These are phyloP conservation scores for Chaetothyriales sp. DNA, from an alignment of 2,329 filamentous ascomycete species.

Conservation along the genomic window DNA sequence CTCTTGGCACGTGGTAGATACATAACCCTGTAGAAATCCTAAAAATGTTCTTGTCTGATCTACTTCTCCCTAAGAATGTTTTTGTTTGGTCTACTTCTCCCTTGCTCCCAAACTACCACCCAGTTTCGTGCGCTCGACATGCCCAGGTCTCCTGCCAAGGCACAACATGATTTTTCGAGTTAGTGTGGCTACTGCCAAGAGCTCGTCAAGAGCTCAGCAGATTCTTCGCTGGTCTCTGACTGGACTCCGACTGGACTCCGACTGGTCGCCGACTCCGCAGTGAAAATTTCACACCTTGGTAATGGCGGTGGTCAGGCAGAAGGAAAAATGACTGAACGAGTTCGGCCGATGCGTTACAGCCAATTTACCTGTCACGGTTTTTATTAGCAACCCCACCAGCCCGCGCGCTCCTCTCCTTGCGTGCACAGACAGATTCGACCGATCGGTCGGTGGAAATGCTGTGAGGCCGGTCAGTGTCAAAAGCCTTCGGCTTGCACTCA, in stretches of 20 bases:
- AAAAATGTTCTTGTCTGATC: neutral
- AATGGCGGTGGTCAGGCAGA: neutral
- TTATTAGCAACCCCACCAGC: neutral
- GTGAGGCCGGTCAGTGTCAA: neutral
- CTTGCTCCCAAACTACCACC: neutral
- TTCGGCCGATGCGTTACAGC: neutral
- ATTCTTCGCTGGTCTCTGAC: neutral
- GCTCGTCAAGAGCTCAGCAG: neutral
- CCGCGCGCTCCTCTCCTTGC: neutral
- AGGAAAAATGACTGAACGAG: neutral
- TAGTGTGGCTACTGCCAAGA: neutral
- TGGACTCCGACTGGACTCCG: neutral
- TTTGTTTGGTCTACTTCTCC: too few relatives aligned
- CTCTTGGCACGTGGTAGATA: neutral
- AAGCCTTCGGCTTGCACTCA: neutral
- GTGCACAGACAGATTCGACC: neutral
- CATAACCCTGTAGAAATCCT: neutral
- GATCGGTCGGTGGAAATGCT: neutral
- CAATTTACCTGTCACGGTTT: neutral
- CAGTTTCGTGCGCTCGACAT: neutral
- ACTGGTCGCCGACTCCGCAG: neutral
- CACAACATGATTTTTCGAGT: neutral
- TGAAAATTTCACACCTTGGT: neutral
- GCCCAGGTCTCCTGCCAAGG: neutral
- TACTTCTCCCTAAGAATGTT: too few relatives aligned